phyloP scores from a whole-genome alignment of 495 filamentous ascomycete species.

The Penicillium paradoxum region DNA sequence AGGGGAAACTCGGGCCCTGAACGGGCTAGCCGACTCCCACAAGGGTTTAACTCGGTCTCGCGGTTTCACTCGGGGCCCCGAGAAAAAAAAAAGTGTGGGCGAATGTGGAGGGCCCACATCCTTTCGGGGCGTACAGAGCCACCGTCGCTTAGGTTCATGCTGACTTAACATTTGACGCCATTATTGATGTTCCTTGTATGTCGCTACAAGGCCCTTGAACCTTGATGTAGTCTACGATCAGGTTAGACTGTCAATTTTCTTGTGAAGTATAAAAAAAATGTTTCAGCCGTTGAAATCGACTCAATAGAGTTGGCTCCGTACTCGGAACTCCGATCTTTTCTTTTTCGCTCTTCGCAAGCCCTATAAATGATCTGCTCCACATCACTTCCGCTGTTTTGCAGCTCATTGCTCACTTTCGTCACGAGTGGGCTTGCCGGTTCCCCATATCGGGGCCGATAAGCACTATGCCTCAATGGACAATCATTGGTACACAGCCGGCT shows the following conservation, averaged over 20 bases:
- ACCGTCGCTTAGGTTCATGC: background rate
- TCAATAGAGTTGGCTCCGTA: no score
- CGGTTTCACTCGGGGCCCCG: background rate
- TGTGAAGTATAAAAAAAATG: no score
- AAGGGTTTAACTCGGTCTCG: background rate
- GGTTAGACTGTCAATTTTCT: no score
- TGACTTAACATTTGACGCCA: no score
- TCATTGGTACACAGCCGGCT: slow-evolving; percentile 31
- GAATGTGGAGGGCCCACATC: slow-evolving; percentile 2
- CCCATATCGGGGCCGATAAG: slow-evolving; percentile 11
- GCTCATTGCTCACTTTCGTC: slow-evolving; percentile 13
- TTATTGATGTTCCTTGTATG: no score
- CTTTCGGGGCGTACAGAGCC: slow-evolving; percentile 17
- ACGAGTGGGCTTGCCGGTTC: slow-evolving; percentile 8
- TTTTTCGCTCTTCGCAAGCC: background rate
- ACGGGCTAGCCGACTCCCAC: slow-evolving; percentile 1
- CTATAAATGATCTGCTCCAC: slow-evolving; percentile 13
- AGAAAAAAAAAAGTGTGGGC: background rate
- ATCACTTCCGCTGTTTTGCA: slow-evolving; percentile 15
- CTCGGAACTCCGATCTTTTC: background rate
- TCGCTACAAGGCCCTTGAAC: no score
- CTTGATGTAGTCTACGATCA: no score
- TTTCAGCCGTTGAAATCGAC: no score
- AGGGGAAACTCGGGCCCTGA: background rate
- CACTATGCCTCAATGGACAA: slow-evolving; percentile 32